Conservation (phyloP, 1,139 yeast species). For the Zygotorulaspora mrakii region DNA sequence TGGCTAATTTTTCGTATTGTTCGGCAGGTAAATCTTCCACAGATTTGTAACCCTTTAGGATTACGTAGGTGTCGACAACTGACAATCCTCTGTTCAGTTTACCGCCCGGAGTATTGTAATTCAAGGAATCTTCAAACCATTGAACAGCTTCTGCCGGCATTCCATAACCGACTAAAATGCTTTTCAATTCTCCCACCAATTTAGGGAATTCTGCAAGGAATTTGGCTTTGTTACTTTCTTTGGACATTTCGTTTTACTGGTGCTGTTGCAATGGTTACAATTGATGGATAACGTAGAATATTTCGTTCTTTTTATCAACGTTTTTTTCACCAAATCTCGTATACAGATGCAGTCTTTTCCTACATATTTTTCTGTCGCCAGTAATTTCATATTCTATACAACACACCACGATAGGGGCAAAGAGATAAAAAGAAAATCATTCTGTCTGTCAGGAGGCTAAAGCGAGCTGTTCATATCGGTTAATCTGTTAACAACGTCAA, state of each 20-base stretch:
- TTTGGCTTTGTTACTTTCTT: slow-evolving; percentile 46
- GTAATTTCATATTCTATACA: not conserved
- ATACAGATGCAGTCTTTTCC: not conserved
- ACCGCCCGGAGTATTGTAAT: slow-evolving; percentile 94
- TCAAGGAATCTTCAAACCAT: slow-evolving; percentile 74
- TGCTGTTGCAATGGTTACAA: not conserved
- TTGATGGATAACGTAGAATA: too few relatives aligned
- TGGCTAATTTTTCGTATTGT: slow-evolving; percentile 80
- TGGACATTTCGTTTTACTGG: slow-evolving; percentile 26
- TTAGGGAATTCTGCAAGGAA: slow-evolving; percentile 74
- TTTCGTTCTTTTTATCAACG: too few relatives aligned
- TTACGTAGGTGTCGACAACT: slow-evolving; percentile 86
- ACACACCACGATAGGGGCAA: slow-evolving; percentile 1
- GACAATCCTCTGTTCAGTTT: slow-evolving; percentile 94
- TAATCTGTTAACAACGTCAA: too few relatives aligned
- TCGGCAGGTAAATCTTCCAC: slow-evolving; percentile 56
- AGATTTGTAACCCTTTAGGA: slow-evolving; percentile 61
- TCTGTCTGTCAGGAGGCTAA: too few relatives aligned
- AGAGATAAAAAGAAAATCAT: slow-evolving; percentile 2
- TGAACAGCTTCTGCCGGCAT: slow-evolving; percentile 83
- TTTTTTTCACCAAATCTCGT: too few relatives aligned
- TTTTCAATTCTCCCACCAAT: slow-evolving; percentile 71
- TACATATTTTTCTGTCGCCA: slow-evolving; percentile 1
- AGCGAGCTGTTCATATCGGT: too few relatives aligned
- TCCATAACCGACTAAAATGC: slow-evolving; percentile 61